Conservation (phyloP, 176 grass and related monocot species). For the Hordeum marinum region DNA sequence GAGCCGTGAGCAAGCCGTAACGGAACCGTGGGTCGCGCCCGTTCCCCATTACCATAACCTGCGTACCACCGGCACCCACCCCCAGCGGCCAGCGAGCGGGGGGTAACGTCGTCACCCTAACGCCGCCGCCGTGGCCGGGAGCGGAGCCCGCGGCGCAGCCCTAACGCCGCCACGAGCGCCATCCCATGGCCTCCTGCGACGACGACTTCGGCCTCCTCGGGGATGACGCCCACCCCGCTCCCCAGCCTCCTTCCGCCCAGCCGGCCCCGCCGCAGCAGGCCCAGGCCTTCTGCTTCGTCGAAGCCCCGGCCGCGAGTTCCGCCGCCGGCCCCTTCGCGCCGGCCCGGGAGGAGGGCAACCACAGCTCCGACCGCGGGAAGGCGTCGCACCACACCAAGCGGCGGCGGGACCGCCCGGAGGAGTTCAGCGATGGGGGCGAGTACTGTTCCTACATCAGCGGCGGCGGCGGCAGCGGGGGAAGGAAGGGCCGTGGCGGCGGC, state of each 20-base stretch:
- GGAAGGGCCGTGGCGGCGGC: slow-evolving; percentile 28
- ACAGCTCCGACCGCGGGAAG: slow-evolving; percentile 46
- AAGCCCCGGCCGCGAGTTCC: background rate
- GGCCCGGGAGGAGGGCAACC: slow-evolving; percentile 44
- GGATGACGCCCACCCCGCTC: slow-evolving; percentile 44
- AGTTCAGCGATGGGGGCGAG: slow-evolving; percentile 72
- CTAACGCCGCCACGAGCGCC: slow-evolving; percentile 64
- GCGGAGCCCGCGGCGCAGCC: slow-evolving; percentile 49
- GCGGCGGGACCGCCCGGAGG: slow-evolving; percentile 50
- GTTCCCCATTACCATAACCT: slow-evolving; percentile 10
- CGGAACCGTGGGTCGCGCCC: slow-evolving; percentile 35
- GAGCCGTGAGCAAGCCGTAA: slow-evolving; percentile 50
- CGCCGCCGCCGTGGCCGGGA: slow-evolving; percentile 41
- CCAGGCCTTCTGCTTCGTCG: slow-evolving; percentile 41
- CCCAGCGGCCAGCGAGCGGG: background rate
- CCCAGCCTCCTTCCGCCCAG: slow-evolving; percentile 19
- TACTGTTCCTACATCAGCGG: slow-evolving; percentile 73
- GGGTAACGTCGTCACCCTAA: slow-evolving; percentile 62
- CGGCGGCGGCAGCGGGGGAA: slow-evolving; percentile 23
- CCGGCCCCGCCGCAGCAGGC: slow-evolving; percentile 23
- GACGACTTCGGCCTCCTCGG: slow-evolving; percentile 76
- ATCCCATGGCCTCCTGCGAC: slow-evolving; percentile 86
- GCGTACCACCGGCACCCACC: background rate
- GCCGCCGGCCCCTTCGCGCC: slow-evolving; percentile 15
- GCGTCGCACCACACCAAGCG: slow-evolving; percentile 40